phyloP scores from a whole-genome alignment of 2,329 filamentous ascomycete genomes.

The Davidsoniella virescens region DNA sequence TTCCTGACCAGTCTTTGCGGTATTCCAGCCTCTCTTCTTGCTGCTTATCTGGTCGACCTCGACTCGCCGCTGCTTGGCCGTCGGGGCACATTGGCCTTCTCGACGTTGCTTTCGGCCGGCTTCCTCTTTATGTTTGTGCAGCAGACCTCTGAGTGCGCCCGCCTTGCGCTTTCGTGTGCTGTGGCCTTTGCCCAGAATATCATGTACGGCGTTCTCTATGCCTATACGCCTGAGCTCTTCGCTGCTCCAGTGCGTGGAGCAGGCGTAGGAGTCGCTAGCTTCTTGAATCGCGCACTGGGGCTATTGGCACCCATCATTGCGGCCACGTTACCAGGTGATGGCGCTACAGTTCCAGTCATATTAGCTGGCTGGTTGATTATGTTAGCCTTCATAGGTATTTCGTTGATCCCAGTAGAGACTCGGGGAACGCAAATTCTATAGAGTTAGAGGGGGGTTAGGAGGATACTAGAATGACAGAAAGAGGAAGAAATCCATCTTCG shows the following conservation, averaged over 20 bases:
- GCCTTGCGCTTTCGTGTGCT: slow-evolving; percentile 47
- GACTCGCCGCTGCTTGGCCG: slow-evolving; percentile 48
- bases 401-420: slow-evolving; percentile 41
- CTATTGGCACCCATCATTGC: slow-evolving; percentile 54
- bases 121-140: slow-evolving; percentile 53
- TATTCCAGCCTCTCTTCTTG: slow-evolving; percentile 61
- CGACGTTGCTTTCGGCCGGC: slow-evolving; percentile 49
- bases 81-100: slow-evolving; percentile 52
- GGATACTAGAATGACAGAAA: no score
- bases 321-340: slow-evolving; percentile 40
- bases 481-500: no score
- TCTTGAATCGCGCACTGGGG: slow-evolving; percentile 52
- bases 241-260: slow-evolving; percentile 56
- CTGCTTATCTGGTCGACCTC: slow-evolving; percentile 54
- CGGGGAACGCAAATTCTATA: no score
- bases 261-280: slow-evolving; percentile 55
- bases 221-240: slow-evolving; percentile 64
- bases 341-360: slow-evolving; percentile 40
- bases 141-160: slow-evolving; percentile 36
- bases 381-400: slow-evolving; percentile 41
- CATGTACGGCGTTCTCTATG: slow-evolving; percentile 63
- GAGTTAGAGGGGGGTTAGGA: no score
- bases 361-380: slow-evolving; percentile 40
- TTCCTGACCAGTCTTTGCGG: slow-evolving; percentile 64
- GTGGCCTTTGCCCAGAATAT: slow-evolving; percentile 60